Conservation (phyloP, 805 yeast species). For the Lipomyces starkeyi region DNA sequence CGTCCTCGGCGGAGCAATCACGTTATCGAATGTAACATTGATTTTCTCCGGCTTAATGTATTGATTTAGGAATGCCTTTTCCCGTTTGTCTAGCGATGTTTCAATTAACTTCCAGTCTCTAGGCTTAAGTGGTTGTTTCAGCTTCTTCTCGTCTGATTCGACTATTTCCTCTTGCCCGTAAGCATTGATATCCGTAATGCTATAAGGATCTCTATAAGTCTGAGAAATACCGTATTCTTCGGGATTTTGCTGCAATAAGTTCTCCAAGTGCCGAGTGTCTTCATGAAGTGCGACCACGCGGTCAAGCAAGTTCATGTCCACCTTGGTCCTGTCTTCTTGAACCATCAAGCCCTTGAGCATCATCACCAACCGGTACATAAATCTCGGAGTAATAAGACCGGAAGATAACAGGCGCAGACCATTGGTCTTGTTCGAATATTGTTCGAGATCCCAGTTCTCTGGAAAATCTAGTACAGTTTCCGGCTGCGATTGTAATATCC, state of each 20-base stretch:
- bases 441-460: constrained; percentile 5
- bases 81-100: constrained; percentile 26
- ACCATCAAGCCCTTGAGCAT: constrained; percentile 30
- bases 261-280: constrained; percentile 17
- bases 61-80: constrained; percentile 20
- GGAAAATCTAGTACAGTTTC: constrained; percentile 20
- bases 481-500: constrained; percentile 8
- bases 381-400: constrained; percentile 17
- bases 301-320: constrained; percentile 18
- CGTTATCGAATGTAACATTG: constrained; percentile 22
- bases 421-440: not conserved
- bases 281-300: constrained; percentile 17
- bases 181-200: not conserved
- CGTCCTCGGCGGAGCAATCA: constrained; percentile 29
- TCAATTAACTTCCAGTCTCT: constrained; percentile 8
- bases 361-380: constrained; percentile 16
- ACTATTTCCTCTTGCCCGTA: not conserved
- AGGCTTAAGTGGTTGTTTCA: not conserved
- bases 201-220: not conserved
- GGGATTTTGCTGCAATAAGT: constrained; percentile 9
- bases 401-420: constrained; percentile 22
- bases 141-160: not conserved
- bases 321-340: constrained; percentile 12
- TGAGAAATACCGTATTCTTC: constrained; percentile 8
- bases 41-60: constrained; percentile 32